phyloP scores from a whole-genome alignment of 2,329 filamentous ascomycete genomes.

The Bipolaris gigantea region DNA sequence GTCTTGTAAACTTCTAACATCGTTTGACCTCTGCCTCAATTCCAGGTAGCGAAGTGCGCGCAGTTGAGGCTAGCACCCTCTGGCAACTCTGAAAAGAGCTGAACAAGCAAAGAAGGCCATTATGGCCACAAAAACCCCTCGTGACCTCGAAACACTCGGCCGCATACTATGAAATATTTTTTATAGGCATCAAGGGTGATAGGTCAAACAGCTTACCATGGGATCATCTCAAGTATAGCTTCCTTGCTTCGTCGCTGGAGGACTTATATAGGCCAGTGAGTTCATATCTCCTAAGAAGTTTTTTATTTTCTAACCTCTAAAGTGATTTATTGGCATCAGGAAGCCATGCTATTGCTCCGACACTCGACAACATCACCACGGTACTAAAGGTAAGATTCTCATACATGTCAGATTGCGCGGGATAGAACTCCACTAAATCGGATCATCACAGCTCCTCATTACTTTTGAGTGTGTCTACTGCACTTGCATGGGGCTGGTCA shows the following conservation, averaged over 20 bases:
- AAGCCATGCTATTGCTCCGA: constrained; percentile 1
- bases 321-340: constrained; percentile 1
- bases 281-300: neutral
- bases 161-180: too few species aligned
- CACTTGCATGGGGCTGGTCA: too few species aligned
- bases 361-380: neutral
- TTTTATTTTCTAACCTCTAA: neutral
- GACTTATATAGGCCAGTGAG: constrained; percentile 1
- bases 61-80: too few species aligned
- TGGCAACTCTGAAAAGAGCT: too few species aligned
- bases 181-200: too few species aligned
- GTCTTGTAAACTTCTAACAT: too few species aligned
- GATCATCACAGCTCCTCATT: constrained; percentile 47
- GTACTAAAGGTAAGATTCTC: neutral
- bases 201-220: constrained; percentile 16
- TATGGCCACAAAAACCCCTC: too few species aligned
- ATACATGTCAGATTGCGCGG: too few species aligned
- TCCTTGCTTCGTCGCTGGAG: neutral
- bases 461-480: constrained; percentile 54
- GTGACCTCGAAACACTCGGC: too few species aligned
- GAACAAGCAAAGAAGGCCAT: too few species aligned
- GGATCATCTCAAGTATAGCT: neutral
- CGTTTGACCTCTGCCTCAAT: too few species aligned
- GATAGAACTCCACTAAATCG: neutral
- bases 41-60: too few species aligned